Conservation (phyloP, 805 yeast species). For the Barnettozyma botsteinii region DNA sequence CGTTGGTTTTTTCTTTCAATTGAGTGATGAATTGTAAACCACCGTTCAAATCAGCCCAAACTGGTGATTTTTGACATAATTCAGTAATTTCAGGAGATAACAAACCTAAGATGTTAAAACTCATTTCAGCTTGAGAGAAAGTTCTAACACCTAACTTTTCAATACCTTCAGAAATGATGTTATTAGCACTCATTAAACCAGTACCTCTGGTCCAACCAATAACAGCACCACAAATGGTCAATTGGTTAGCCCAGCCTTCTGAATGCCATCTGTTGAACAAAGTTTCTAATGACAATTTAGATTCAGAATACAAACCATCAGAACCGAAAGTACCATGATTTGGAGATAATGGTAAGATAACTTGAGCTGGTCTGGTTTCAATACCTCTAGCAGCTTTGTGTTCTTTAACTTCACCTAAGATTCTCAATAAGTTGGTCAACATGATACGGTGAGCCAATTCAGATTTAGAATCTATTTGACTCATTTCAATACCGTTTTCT, state of each 20-base stretch:
- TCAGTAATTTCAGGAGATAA: constrained; percentile 80
- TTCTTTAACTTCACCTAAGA: constrained; percentile 84
- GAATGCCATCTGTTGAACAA: constrained; percentile 98
- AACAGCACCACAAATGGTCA: constrained; percentile 96
- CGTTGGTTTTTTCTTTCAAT: constrained; percentile 79
- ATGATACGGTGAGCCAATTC: constrained; percentile 98
- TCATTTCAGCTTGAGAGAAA: constrained; percentile 98
- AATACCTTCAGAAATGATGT: constrained; percentile 95
- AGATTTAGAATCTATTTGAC: constrained; percentile 86
- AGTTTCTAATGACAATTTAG: constrained; percentile 91
- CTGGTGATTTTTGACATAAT: constrained; percentile 89
- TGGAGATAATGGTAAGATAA: constrained; percentile 93
- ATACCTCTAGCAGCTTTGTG: constrained; percentile 70
- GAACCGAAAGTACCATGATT: constrained; percentile 99
- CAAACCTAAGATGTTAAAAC: constrained; percentile 93
- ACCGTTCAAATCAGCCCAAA: constrained; percentile 98
- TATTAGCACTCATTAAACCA: constrained; percentile 96
- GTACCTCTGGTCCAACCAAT: constrained; percentile 99
- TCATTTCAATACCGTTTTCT: constrained; percentile 95
- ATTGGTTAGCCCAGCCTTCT: constrained; percentile 91
- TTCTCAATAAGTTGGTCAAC: constrained; percentile 91
- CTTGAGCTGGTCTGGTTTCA: constrained; percentile 98
- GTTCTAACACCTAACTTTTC: constrained; percentile 96
- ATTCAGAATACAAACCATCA: constrained; percentile 97
- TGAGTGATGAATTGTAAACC: constrained; percentile 92